Evolutionary conservation across 768 basidiomycete species (phyloP), one percentile per base, ranked within the genome.

Genomic region (Suillus bovinus): DNA sequence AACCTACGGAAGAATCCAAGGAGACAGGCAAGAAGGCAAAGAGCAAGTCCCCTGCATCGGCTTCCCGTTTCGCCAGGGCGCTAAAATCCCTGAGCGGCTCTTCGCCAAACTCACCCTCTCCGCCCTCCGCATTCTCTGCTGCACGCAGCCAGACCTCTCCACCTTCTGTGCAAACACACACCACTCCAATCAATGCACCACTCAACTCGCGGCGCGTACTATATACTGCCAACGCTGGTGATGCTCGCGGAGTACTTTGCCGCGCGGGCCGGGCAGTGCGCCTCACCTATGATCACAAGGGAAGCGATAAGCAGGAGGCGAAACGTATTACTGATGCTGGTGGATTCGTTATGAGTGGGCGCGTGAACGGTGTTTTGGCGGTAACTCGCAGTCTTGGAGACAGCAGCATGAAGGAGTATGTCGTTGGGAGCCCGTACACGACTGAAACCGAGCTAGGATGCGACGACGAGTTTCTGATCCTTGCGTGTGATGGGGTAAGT

Each of bases 341-440:
- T 11, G 97, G 97, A 2, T 99, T 99, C 72, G 96, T 99, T 24
- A 89, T 99, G 91, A 96, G 96, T 70, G 97, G 96, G 65, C 86
- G 97, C 14, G 97, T 99, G 38, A 99, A 99, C 67, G 97, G 96
- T 66, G 96, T 99, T 46, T 80, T 99, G 60, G 95, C 95, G 7
- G 97, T 99, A 33, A 99, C 97, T 20, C 84, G 97, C 62, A 94
- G 94, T 69, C 79, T 99, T 61, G 97, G 97, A 38, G 97, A 99
- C 71, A 91, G 94, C 2, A 91, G 94, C 8, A 99, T 99, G 97
- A 99, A 99, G 77, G 97, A 99, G 70, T 99, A 96, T 73, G 97
- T 99, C 13, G 97, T 99, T 54, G 97, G 97, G 2, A 86, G 93
- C 33, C 97, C 97, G 7, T 99, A 96, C 76, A 99, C 97, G 22